Evolutionary conservation across 371 early-diverging fungal genomes (phyloP), one percentile per base, ranked within the genome.

Genomic region (Actinomortierella ambigua): DNA sequence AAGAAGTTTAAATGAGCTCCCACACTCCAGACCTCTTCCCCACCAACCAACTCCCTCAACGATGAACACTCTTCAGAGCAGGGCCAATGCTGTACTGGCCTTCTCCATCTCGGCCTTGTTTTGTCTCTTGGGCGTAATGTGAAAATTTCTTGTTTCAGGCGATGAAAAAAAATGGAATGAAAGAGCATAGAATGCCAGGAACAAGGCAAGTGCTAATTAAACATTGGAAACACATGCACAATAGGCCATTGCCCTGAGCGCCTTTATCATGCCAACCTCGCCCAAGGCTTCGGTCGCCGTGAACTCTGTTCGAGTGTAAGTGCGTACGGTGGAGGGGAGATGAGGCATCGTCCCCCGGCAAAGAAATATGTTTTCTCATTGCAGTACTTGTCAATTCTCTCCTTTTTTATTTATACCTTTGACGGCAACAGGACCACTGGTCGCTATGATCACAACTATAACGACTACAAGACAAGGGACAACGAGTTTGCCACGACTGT

Each of bases 11-110:
- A n/a, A n/a, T n/a, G n/a, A n/a, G n/a, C n/a, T n/a, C n/a, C n/a
- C n/a, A n/a, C n/a, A n/a, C n/a, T n/a, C n/a, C n/a, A n/a, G n/a
- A n/a, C n/a, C 34, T 34, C 11, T 34, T 34, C 4, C 34, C 11
- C 34, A 34, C 11, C 34, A 34, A 11, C 34, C 34, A 11, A 34
- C 11, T 34, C 34, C 11, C 34, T 34, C 28, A 51, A 20, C 42
- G 48, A 89, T 89, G 89, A 80, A 83, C 69, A 82, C 78, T 62
- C 61, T 86, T 40, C 78, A 80, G 55, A 82, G 83, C 63, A 83
- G 92, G 44, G 80, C 79, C 49, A 91, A 86, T 76, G 85, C 88
- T 40, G 80, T 90, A 5, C 75, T 87, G 56, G 89, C 93, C 3
- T 88, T 87, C 81, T 83, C 89, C 42, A 61, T 89, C 54, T 85